Conservation (phyloP, 148 eudicot genomes). For the Camellia lanceoleosa region DNA sequence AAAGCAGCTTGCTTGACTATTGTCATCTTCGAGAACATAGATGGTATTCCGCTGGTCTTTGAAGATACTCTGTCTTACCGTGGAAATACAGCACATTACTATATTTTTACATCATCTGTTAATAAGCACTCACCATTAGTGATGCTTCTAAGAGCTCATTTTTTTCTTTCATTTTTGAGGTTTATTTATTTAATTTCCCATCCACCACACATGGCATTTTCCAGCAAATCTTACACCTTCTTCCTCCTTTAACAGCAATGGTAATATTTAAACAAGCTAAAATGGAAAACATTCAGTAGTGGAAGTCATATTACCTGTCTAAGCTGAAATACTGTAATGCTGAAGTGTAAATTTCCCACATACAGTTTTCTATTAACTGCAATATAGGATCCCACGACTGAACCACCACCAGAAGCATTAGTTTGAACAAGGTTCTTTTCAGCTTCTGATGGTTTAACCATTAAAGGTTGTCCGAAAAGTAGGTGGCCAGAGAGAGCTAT, state of each 20-base stretch:
- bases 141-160: too few species aligned
- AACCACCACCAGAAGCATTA: constrained; percentile 54
- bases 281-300: background rate
- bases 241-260: background rate
- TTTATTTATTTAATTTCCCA: background rate
- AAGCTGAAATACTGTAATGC: constrained; percentile 87
- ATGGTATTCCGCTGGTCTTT: too few species aligned
- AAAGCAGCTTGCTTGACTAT: too few species aligned
- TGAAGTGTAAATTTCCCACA: constrained; percentile 94
- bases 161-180: background rate
- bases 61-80: too few species aligned
- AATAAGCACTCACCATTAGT: too few species aligned
- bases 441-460: constrained; percentile 99
- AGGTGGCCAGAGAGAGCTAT: constrained; percentile 91
- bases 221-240: background rate
- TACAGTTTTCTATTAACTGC: constrained; percentile 93
- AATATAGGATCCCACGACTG: constrained; percentile 83
- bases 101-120: too few species aligned
- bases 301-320: constrained; percentile 29
- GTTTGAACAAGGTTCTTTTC: constrained; percentile 99
- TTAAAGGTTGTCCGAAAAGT: constrained; percentile 88
- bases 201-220: background rate
- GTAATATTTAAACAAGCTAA: background rate
- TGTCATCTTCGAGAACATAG: too few species aligned
- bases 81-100: too few species aligned